Conservation (phyloP, 1,139 yeast genomes). For the Kurtzmaniella natalensis region DNA sequence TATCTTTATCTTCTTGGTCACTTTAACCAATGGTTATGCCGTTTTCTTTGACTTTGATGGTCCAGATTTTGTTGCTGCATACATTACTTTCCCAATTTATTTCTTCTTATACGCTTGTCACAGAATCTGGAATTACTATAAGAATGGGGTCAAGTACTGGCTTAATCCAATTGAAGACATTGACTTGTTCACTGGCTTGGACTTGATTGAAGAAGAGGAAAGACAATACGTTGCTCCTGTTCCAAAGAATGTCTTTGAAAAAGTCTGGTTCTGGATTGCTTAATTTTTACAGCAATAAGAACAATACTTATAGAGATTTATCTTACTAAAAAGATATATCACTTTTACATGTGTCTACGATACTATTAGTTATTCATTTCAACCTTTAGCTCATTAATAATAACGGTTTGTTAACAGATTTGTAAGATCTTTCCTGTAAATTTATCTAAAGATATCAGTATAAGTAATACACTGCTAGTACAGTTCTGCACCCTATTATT, state of each 20-base stretch:
- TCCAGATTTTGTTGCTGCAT: constrained; percentile 56
- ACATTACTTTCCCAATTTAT: constrained; percentile 56
- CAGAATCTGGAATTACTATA: constrained; percentile 25
- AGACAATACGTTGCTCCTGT: constrained; percentile 23
- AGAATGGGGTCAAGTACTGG: constrained; percentile 26
- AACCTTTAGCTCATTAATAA: too few species aligned
- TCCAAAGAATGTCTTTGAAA: constrained; percentile 31
- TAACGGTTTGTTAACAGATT: too few species aligned
- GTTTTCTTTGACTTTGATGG: constrained; percentile 51
- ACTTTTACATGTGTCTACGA: too few species aligned
- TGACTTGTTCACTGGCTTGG: constrained; percentile 44
- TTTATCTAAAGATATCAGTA: too few species aligned
- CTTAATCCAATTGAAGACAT: constrained; percentile 39
- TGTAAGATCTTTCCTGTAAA: too few species aligned
- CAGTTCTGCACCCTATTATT: too few species aligned
- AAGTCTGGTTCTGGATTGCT: constrained; percentile 39
- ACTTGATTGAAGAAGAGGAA: constrained; percentile 37
- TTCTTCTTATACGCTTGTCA: constrained; percentile 44
- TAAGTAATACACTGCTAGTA: too few species aligned
- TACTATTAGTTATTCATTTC: too few species aligned
- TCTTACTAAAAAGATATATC: too few species aligned
- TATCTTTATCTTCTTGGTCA: constrained; percentile 37
- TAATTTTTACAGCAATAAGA: constrained; percentile 9
- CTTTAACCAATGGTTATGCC: constrained; percentile 57
- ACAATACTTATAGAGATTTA: too few species aligned